Conservation (phyloP, 1,284 basidiomycete genomes). For the Moniliophthora roreri region DNA sequence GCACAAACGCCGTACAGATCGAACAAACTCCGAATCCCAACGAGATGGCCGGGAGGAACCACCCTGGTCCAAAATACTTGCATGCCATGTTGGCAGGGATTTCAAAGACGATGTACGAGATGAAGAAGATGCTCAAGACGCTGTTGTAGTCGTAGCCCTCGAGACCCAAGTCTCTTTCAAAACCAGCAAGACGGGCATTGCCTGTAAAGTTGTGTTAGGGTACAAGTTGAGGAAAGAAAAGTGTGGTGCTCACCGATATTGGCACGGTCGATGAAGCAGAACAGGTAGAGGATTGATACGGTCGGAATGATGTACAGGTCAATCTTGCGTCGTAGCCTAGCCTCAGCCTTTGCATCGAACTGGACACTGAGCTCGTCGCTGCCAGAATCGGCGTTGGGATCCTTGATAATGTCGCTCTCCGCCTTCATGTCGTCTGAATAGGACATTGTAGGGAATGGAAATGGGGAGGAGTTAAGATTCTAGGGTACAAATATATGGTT, state of each 20-base stretch:
- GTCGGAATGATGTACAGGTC: background rate
- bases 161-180: slow-evolving; percentile 13
- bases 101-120: background rate
- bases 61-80: background rate
- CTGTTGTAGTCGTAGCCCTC: slow-evolving; percentile 13
- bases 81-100: background rate
- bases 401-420: too few species aligned
- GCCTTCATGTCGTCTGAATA: too few species aligned
- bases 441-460: too few species aligned
- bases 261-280: background rate
- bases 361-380: background rate
- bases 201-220: background rate
- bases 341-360: background rate
- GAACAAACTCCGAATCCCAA: background rate
- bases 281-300: background rate
- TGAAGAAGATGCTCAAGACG: slow-evolving; percentile 7
- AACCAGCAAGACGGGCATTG: slow-evolving; percentile 11
- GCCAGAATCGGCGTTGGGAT: too few species aligned
- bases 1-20: background rate
- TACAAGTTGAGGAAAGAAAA: background rate
- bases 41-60: background rate
- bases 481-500: too few species aligned
- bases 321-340: background rate
- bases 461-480: too few species aligned
- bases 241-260: background rate